Evolutionary conservation across 352 stramenopile genomes (phyloP), one percentile per base, ranked within the genome.

Genomic region (Pythium catenulatum): DNA sequence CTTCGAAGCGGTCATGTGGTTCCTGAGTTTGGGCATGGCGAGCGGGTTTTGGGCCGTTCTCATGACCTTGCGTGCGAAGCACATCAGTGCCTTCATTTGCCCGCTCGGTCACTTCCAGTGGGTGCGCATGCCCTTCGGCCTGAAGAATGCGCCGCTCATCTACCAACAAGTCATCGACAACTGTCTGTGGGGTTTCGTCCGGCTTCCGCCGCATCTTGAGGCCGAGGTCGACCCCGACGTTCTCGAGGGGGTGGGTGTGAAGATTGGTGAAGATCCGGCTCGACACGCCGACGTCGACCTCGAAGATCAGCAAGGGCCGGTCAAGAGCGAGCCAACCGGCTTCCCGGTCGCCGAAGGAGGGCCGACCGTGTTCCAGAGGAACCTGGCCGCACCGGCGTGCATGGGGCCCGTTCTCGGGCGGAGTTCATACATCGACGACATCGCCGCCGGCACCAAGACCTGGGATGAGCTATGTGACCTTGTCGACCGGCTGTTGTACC

Each of bases 81-180:
- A 50, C 7, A 43, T 69, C 7, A 61, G 37, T 52, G 75, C 75
- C 11, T 83, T 83, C 36, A 34, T 83, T 7, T 75, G 58, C 41
- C 75, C 75, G 23, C 46, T 83, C 6, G 75, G 75, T 48, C 59
- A 75, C 21, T 83, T 83, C 46, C 58, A 83, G 61, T 75, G 46
- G 75, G 37, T 66, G 4, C 1, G 75, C 4, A 83, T 83, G 75
- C 75, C 56, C 8, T 75, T 79, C 3, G 78, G 78, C 11, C 41
- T 85, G 11, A 85, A 70, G 78, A 78, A 73, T 32, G 78, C 78
- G 7, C 78, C 78, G 3, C 69, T 68, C 14, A 56, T 79, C n/a
- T 85, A 85, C 78, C 78, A 85, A 14, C 36, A 56, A 13, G 56
- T 85, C 19, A 80, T 85, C 48, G 78, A 85, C 54, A 85, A 85